phyloP scores from a whole-genome alignment of 345 rosid species.

The Gossypium turneri region DNA sequence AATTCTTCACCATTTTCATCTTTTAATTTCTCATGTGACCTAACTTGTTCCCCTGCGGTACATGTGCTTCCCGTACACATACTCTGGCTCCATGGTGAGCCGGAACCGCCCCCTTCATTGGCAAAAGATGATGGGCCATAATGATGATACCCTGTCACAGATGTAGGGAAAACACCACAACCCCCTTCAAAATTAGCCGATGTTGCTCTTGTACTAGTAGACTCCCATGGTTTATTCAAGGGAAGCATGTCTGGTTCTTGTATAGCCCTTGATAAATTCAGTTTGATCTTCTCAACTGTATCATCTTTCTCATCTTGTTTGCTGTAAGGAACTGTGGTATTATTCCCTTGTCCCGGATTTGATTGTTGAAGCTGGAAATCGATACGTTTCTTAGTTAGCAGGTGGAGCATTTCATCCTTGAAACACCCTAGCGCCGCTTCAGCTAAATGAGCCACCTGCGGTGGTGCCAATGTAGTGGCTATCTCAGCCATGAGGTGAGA shows the following conservation, averaged over 20 bases:
- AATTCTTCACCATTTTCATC: slow-evolving; percentile 53
- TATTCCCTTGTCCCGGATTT: slow-evolving; percentile 27
- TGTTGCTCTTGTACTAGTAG: slow-evolving; percentile 14
- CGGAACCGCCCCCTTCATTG: slow-evolving; percentile 38
- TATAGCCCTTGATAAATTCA: slow-evolving; percentile 50
- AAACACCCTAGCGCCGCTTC: slow-evolving; percentile 99
- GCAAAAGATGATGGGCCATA: slow-evolving; percentile 42
- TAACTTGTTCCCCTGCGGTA: slow-evolving; percentile 43
- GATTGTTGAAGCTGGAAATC: slow-evolving; percentile 68
- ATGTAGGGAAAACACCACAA: not conserved
- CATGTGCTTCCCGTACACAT: slow-evolving; percentile 50
- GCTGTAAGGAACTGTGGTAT: slow-evolving; percentile 30
- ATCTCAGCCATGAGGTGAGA: slow-evolving; percentile 97
- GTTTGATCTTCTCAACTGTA: slow-evolving; percentile 57
- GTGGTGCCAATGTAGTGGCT: slow-evolving; percentile 85
- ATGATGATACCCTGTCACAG: slow-evolving; percentile 33
- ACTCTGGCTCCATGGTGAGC: slow-evolving; percentile 59
- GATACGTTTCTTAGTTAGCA: slow-evolving; percentile 83
- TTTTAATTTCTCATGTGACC: slow-evolving; percentile 27
- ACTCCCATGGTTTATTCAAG: slow-evolving; percentile 41
- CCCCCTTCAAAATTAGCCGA: slow-evolving; percentile 12
- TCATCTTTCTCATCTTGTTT: slow-evolving; percentile 48
- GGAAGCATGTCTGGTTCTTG: slow-evolving; percentile 50
- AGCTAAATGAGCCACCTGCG: slow-evolving; percentile 86
- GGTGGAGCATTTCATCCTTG: slow-evolving; percentile 94